A percentile compares a stretch with the other conserved stretches of the same genome.
Conservation (phyloP, 176 grass and related monocot genomes). For the Aegilops tauschii region DNA sequence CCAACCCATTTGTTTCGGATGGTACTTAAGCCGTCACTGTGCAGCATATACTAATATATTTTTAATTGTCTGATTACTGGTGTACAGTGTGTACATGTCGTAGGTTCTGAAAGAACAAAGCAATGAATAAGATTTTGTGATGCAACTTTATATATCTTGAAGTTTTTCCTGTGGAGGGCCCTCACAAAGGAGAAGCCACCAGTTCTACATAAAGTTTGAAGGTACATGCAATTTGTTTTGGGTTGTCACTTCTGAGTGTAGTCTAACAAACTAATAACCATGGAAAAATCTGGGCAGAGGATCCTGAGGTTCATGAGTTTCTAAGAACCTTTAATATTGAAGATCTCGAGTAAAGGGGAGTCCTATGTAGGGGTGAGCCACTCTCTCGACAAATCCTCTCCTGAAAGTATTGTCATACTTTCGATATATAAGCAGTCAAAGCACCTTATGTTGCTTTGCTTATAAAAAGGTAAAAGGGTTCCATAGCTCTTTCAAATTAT, state of each 20-base stretch:
- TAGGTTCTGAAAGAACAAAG: too few species aligned
- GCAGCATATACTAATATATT: too few species aligned
- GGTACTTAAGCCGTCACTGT: too few species aligned
- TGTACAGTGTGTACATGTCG: too few species aligned
- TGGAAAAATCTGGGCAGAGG: constrained; percentile 38
- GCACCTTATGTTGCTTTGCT: background rate
- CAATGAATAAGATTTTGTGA: too few species aligned
- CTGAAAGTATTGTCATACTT: background rate
- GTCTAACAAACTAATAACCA: background rate
- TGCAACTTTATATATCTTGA: too few species aligned
- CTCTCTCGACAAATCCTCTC: background rate
- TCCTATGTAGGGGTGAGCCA: background rate
- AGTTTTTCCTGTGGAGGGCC: too few species aligned
- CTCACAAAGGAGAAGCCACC: too few species aligned
- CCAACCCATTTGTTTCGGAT: too few species aligned
- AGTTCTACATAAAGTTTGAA: constrained; percentile 31
- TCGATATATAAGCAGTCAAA: constrained; percentile 13
- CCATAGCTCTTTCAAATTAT: too few species aligned
- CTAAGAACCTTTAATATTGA: constrained; percentile 37
- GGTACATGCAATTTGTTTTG: constrained; percentile 1
- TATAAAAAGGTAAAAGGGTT: background rate
- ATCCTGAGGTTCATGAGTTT: constrained; percentile 54
- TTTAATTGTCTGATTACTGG: too few species aligned
- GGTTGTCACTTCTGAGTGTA: background rate
- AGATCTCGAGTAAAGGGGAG: constrained; percentile 14